phyloP scores from a whole-genome alignment of 2,329 filamentous ascomycete species.

The Nectriaceae sp. region DNA sequence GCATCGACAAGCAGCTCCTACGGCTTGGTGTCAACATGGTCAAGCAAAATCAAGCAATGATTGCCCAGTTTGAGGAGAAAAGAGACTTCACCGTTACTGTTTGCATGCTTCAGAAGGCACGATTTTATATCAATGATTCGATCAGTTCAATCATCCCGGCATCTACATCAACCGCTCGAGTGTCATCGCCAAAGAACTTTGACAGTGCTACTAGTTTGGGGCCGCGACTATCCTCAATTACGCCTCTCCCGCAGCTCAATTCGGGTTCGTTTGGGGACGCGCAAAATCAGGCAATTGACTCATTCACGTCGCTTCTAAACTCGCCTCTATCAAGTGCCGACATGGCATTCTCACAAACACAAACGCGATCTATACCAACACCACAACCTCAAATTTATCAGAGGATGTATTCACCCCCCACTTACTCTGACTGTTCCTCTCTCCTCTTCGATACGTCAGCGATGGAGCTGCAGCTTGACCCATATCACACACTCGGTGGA shows the following conservation, averaged over 20 bases:
- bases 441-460: conserved; percentile 1
- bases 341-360: not conserved
- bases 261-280: no score
- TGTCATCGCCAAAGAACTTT: not conserved
- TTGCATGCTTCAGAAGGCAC: conserved; percentile 34
- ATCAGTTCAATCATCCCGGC: conserved; percentile 6
- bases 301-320: conserved; percentile 19
- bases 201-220: conserved; percentile 10
- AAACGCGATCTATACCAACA: not conserved
- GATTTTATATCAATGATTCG: conserved; percentile 28
- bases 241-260: conserved; percentile 4
- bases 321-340: conserved; percentile 2
- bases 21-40: conserved; percentile 29
- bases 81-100: conserved; percentile 36
- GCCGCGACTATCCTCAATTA: conserved; percentile 31
- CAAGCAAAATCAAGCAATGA: conserved; percentile 25
- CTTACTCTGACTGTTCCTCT: not conserved
- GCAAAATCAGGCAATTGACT: no score
- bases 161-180: not conserved
- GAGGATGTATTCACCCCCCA: conserved; percentile 14
- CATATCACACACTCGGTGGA: conserved; percentile 23
- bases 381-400: conserved; percentile 6
- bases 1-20: conserved; percentile 17
- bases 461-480: conserved; percentile 18
- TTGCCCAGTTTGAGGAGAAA: conserved; percentile 29